Evolutionary conservation across 2,329 filamentous ascomycete genomes (phyloP).

Genomic region (Penicillium sp.): DNA sequence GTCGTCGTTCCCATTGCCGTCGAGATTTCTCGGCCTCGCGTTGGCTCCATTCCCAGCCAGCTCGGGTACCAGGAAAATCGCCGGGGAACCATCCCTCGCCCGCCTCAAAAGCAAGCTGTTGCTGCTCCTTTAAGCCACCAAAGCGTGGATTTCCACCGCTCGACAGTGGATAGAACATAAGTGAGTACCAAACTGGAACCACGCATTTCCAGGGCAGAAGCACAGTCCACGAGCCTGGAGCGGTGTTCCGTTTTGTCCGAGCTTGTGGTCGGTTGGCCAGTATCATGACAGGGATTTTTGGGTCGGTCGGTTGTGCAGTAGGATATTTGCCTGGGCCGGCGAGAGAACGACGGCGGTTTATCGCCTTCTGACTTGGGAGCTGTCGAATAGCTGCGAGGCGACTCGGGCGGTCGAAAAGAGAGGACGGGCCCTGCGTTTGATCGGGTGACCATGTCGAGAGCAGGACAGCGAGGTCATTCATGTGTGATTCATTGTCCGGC

Average conservation of each 20-base stretch:
- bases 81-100: slow-evolving; percentile 80
- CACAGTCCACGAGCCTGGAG: slow-evolving; percentile 76
- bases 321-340: slow-evolving; percentile 65
- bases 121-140: slow-evolving; percentile 76
- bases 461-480: slow-evolving; percentile 56
- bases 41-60: slow-evolving; percentile 77
- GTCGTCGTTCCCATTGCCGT: slow-evolving; percentile 70
- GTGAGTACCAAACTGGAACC: slow-evolving; percentile 76
- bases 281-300: slow-evolving; percentile 74
- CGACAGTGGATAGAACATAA: slow-evolving; percentile 79
- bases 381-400: slow-evolving; percentile 67
- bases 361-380: slow-evolving; percentile 72
- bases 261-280: slow-evolving; percentile 58
- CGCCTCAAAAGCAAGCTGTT: slow-evolving; percentile 80
- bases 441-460: slow-evolving; percentile 71
- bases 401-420: slow-evolving; percentile 68
- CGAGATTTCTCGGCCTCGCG: slow-evolving; percentile 62
- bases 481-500: slow-evolving; percentile 37
- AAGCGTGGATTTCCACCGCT: slow-evolving; percentile 80
- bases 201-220: slow-evolving; percentile 91
- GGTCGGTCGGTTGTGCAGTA: slow-evolving; percentile 61
- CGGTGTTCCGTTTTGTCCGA: slow-evolving; percentile 45
- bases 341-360: slow-evolving; percentile 73
- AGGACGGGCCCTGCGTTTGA: slow-evolving; percentile 46
- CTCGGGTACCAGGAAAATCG: slow-evolving; percentile 76